Evolutionary conservation across 164 flowering plant genomes (phyloP).

Genomic region (Cinnamomum chago): DNA sequence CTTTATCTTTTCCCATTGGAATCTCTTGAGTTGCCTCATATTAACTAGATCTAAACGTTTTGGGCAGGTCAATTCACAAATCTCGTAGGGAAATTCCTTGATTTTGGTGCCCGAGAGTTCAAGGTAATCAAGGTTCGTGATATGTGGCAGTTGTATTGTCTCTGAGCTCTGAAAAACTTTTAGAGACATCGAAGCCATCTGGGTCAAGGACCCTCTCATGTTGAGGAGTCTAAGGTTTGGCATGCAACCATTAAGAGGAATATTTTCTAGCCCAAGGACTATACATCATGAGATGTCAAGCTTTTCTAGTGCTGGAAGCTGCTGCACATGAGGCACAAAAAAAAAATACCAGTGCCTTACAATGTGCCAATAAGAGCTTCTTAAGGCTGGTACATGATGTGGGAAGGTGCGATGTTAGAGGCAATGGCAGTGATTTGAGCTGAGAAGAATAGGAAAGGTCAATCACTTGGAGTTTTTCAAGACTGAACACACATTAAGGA

Average conservation of each 20-base stretch:
- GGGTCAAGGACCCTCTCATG: not conserved
- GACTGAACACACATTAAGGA: not conserved
- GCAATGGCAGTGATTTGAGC: too few relatives aligned
- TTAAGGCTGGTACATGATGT: too few relatives aligned
- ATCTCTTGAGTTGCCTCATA: not conserved
- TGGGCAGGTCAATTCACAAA: not conserved
- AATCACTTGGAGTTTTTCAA: not conserved
- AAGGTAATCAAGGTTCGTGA: not conserved
- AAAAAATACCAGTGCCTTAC: too few relatives aligned
- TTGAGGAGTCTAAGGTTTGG: not conserved
- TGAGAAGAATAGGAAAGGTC: not conserved
- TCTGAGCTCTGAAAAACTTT: not conserved
- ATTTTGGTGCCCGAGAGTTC: not conserved
- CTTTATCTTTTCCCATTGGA: not conserved
- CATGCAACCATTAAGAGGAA: not conserved
- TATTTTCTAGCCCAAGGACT: not conserved
- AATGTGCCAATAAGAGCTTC: not conserved
- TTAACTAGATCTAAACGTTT: not conserved
- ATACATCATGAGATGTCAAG: not conserved
- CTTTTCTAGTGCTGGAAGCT: not conserved
- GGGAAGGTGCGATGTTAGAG: too few relatives aligned
- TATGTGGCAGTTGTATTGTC: not conserved
- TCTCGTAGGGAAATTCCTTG: not conserved
- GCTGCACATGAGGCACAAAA: not conserved
- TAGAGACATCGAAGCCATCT: not conserved